Evolutionary conservation across 2,329 filamentous ascomycete genomes (phyloP).

Genomic region (Ophiobolus disseminans): DNA sequence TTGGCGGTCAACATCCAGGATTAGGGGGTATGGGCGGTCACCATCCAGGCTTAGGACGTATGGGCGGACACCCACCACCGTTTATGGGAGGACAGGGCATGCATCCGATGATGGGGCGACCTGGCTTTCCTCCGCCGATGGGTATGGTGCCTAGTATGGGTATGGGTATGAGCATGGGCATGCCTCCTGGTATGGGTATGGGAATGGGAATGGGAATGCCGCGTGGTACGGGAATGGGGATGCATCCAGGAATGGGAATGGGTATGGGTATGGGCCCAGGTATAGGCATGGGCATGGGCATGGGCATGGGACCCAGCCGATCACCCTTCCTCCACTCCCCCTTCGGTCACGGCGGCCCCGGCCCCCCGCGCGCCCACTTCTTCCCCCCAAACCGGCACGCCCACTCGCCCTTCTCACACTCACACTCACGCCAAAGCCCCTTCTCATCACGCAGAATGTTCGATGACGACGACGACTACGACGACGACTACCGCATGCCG

Average conservation of each 20-base stretch:
- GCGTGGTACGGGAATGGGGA: background rate
- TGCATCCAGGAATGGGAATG: background rate
- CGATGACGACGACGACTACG: slow-evolving; percentile 18
- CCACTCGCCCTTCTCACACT: slow-evolving; percentile 7
- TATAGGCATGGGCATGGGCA: background rate
- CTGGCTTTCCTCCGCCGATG: slow-evolving; percentile 1
- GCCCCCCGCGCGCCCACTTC: background rate
- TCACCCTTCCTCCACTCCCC: slow-evolving; percentile 1
- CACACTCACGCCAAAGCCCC: background rate
- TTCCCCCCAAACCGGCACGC: slow-evolving; percentile 5
- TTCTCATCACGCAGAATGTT: slow-evolving; percentile 4
- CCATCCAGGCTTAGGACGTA: slow-evolving; percentile 2
- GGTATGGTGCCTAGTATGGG: background rate
- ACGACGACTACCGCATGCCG: slow-evolving; percentile 5
- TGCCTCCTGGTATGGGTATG: background rate
- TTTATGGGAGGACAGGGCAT: background rate
- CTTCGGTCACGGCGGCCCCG: background rate
- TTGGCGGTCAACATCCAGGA: background rate
- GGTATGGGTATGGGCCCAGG: background rate
- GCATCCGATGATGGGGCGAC: slow-evolving; percentile 7
- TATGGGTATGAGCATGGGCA: background rate
- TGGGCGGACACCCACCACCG: slow-evolving; percentile 1
- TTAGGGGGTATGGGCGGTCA: slow-evolving; percentile 2
- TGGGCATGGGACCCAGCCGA: slow-evolving; percentile 3
- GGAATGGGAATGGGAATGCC: background rate